Percentiles rank a stretch among this genome's conserved stretches.
Evolutionary conservation across 352 stramenopile species (phyloP).

Genomic region (Pilasporangium apinafurcum): DNA sequence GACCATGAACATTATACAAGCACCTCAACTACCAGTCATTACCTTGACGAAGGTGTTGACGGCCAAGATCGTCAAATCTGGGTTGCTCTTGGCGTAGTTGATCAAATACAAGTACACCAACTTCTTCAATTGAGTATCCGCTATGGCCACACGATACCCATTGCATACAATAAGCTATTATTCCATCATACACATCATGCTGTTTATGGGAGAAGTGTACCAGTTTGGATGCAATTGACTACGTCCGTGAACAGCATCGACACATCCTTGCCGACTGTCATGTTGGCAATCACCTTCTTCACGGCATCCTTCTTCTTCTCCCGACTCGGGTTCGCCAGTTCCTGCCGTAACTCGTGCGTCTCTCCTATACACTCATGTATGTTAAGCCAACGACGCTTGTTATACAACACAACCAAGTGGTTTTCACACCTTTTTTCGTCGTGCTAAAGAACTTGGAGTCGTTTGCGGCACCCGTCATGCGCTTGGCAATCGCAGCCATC

Average conservation of each 20-base stretch:
- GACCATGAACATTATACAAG: not conserved
- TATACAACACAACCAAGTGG: not conserved
- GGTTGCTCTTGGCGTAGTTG: slow-evolving; percentile 99
- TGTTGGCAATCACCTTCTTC: slow-evolving; percentile 99
- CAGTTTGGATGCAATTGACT: slow-evolving; percentile 99
- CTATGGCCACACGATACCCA: slow-evolving; percentile 15
- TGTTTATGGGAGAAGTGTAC: no score
- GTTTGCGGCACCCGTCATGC: slow-evolving; percentile 87
- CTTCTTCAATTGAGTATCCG: slow-evolving; percentile 99
- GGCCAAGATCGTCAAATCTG: slow-evolving; percentile 97
- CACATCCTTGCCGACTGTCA: slow-evolving; percentile 99
- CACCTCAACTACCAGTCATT: not conserved
- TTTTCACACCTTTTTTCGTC: slow-evolving; percentile 94
- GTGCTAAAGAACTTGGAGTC: slow-evolving; percentile 99
- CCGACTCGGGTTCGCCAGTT: slow-evolving; percentile 95
- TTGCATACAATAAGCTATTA: not conserved
- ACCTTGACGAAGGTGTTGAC: slow-evolving; percentile 98
- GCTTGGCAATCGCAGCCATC: slow-evolving; percentile 85
- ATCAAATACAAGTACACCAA: slow-evolving; percentile 99
- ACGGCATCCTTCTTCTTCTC: slow-evolving; percentile 99
- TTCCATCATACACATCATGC: not conserved
- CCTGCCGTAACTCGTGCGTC: slow-evolving; percentile 97
- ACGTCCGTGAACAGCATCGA: slow-evolving; percentile 99
- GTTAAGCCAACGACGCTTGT: not conserved
- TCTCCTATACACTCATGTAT: slow-evolving; percentile 73